A percentile compares a stretch with the other conserved stretches of the same genome.
Conservation (phyloP, 305 asterid genomes). For the Fraxinus sp. region DNA sequence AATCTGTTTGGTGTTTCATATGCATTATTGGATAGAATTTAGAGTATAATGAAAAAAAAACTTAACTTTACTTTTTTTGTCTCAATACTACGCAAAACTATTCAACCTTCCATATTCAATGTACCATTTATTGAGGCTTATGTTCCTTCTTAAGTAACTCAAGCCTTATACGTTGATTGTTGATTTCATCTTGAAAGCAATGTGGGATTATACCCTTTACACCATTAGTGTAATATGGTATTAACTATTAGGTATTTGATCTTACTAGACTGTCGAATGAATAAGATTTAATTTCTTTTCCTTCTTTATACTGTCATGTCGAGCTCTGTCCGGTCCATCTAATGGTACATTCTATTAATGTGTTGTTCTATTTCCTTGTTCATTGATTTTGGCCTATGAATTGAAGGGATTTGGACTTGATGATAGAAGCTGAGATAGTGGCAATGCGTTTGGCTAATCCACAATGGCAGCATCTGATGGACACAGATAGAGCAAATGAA, state of each 20-base stretch:
- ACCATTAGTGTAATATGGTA: neutral
- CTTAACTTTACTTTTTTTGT: neutral
- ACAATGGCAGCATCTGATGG: conserved; percentile 45
- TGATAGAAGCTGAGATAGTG: conserved; percentile 58
- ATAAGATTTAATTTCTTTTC: neutral
- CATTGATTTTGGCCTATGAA: conserved; percentile 4
- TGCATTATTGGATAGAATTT: neutral
- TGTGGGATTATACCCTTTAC: neutral
- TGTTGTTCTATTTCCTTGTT: neutral
- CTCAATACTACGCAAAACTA: neutral
- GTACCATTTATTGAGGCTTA: neutral
- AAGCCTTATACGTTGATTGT: neutral
- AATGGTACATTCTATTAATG: neutral
- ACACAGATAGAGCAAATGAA: conserved; percentile 29
- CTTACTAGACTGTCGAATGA: neutral
- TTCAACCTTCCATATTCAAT: neutral
- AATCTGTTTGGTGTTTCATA: neutral
- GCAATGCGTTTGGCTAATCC: conserved; percentile 31
- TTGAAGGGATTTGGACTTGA: conserved; percentile 52
- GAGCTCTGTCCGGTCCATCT: neutral
- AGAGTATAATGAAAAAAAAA: conserved; percentile 15
- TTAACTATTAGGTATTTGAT: neutral
- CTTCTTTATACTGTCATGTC: neutral
- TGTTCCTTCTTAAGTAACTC: neutral
- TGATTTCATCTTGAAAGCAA: neutral